phyloP scores from a whole-genome alignment of 495 filamentous ascomycete genomes.

The Hyaloscypha bicolor region DNA sequence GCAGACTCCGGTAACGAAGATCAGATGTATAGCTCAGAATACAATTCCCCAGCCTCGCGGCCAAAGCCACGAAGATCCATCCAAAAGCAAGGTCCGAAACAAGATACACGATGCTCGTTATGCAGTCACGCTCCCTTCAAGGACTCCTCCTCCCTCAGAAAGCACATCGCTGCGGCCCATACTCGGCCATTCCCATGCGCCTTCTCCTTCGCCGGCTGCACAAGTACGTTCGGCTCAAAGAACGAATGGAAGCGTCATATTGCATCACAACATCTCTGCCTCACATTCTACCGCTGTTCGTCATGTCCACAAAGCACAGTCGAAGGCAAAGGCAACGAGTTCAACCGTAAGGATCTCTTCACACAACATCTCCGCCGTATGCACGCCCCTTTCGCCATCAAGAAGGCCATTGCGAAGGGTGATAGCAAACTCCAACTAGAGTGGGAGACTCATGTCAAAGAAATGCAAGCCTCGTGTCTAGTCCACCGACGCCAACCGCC shows the following conservation, averaged over 20 bases:
- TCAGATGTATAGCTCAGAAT: conserved; percentile 40
- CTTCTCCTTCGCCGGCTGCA: conserved; percentile 82
- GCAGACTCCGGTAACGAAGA: conserved; percentile 45
- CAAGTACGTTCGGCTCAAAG: conserved; percentile 84
- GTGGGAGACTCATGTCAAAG: conserved; percentile 58
- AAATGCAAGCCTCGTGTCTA: conserved; percentile 71
- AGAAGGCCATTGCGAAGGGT: conserved; percentile 49
- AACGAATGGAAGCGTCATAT: conserved; percentile 99
- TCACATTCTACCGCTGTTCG: conserved; percentile 82
- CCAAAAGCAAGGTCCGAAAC: conserved; percentile 51
- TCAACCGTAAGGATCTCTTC: conserved; percentile 75
- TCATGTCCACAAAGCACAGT: conserved; percentile 66
- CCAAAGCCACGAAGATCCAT: conserved; percentile 50
- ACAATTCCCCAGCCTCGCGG: conserved; percentile 44
- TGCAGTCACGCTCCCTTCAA: conserved; percentile 61
- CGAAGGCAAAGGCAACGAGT: conserved; percentile 61
- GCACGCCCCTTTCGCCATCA: conserved; percentile 53
- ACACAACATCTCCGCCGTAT: conserved; percentile 78
- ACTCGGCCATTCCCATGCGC: conserved; percentile 81
- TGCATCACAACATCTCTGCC: conserved; percentile 81
- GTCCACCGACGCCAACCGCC: conserved; percentile 67
- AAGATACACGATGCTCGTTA: conserved; percentile 55
- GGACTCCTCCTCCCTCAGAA: conserved; percentile 57
- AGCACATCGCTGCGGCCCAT: conserved; percentile 62
- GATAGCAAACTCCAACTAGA: conserved; percentile 55